Base-by-base conservation (phyloP, 176 grass and related monocot genomes). In the Otatea glauca region DNA sequence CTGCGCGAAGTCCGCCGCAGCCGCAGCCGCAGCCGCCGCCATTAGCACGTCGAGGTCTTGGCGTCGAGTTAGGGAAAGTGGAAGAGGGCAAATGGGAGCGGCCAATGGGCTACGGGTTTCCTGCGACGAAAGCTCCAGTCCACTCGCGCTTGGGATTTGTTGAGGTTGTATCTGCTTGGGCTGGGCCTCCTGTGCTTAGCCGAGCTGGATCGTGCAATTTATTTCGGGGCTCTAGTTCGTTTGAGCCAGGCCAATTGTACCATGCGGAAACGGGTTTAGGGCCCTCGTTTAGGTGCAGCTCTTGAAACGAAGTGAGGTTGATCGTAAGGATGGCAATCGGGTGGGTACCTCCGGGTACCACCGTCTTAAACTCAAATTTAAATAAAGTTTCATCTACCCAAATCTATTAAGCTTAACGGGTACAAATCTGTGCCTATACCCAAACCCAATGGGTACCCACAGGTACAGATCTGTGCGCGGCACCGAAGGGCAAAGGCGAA, bases 11-110 rank as follows among this genome's bases (percentile, higher is more conserved):
- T 91, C 79, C 79, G 77, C 79, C 44, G 84, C 58, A 38, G 84
- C 65, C 70, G 84, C 79, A 75, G 77, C 79, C 44, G 84, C 58
- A 38, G 84, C 65, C 70, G 84, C 78, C 89, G 86, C 89, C 88
- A 89, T 94, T 81, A 77, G 71, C 42, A 38, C 53, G 70, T 61
- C 43, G 17, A 47, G 47, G 47, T 10, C 5, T 5, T 35, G 24
- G 6, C 21, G 10, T 76, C 23, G 44, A 67, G 42, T 16, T 68
- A 17, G 74, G 76, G 29, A 32, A 18, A 68, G 61, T 12, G 68
- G 67, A 53, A 9, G 11, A 58, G 76, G 0, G 9, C 5, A 49
- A 0, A 41, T 80, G 65, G 34, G 2, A 11, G 5, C 44, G 44
- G 10, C 44, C 49, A 17, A 3, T 78, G 83, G 65, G 74, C 64